These are phyloP conservation scores for Pneumocystis murina DNA, from an alignment of 1,139 yeast species.

Conservation along the genomic window DNA sequence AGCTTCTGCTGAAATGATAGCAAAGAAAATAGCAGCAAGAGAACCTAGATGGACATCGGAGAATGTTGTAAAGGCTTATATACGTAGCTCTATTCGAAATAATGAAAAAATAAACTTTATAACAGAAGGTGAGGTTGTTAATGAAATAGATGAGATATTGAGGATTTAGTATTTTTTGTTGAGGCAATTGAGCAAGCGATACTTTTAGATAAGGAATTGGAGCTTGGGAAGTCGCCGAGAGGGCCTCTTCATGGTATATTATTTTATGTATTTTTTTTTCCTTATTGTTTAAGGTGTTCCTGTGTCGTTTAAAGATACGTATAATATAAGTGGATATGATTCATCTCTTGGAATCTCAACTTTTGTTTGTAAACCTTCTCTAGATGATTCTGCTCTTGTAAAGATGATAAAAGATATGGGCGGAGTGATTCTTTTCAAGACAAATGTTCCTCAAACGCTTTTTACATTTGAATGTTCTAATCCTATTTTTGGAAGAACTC, in stretches of 20 bases:
- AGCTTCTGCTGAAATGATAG: neutral
- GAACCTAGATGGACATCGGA: neutral
- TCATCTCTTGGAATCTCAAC: constrained; percentile 38
- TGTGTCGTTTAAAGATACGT: constrained; percentile 49
- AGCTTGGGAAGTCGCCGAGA: neutral
- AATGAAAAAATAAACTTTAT: neutral
- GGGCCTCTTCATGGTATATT: neutral
- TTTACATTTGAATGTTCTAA: constrained; percentile 27
- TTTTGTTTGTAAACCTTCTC: constrained; percentile 25
- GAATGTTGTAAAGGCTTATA: neutral
- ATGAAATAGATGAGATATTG: neutral
- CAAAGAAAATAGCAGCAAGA: neutral
- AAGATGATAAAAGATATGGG: constrained; percentile 34
- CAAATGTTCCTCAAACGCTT: constrained; percentile 41
- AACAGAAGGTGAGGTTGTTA: neutral
- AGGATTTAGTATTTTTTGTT: neutral
- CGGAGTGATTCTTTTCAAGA: constrained; percentile 46
- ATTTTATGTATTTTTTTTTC: neutral
- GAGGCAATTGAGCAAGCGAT: neutral
- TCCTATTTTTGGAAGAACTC: constrained; percentile 29
- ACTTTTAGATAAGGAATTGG: neutral
- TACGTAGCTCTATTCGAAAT: neutral
- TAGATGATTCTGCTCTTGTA: constrained; percentile 26
- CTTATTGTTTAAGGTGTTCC: constrained; percentile 52
- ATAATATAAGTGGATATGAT: constrained; percentile 30